Evolutionary conservation across 805 yeast species (phyloP).

Genomic region (Monosporozyma aerobia): DNA sequence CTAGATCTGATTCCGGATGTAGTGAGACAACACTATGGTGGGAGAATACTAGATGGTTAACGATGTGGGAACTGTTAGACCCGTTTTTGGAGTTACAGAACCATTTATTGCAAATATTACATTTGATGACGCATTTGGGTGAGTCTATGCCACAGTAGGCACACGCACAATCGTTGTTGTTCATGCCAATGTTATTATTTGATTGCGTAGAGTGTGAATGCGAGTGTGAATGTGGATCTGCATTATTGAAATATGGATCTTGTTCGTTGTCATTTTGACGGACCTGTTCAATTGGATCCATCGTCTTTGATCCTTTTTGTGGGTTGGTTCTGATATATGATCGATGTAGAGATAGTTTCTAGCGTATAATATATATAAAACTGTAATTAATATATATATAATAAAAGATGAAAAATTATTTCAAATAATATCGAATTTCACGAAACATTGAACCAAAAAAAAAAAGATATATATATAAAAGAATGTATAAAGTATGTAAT

Average conservation of each 20-base stretch:
- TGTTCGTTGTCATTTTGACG: neutral
- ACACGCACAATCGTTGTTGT: constrained; percentile 20
- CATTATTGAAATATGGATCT: neutral
- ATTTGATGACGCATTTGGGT: constrained; percentile 59
- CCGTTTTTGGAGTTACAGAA: constrained; percentile 70
- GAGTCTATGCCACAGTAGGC: constrained; percentile 68
- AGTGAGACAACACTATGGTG: constrained; percentile 66
- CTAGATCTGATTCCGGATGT: constrained; percentile 73
- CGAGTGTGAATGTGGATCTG: neutral
- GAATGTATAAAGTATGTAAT: neutral
- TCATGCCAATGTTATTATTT: neutral
- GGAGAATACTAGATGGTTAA: constrained; percentile 74
- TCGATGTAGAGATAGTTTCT: too few species aligned
- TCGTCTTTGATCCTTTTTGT: neutral
- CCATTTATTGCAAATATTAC: constrained; percentile 75
- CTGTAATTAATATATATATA: too few species aligned
- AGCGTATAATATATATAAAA: too few species aligned
- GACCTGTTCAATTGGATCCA: neutral
- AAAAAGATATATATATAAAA: neutral
- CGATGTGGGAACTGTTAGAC: constrained; percentile 65
- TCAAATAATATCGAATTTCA: neutral
- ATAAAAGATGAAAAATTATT: too few species aligned
- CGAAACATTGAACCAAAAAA: neutral
- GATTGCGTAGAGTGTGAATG: neutral
- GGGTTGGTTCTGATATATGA: too few species aligned